Conservation (phyloP, 2,329 filamentous ascomycete genomes). For the Catunica adiposa region DNA sequence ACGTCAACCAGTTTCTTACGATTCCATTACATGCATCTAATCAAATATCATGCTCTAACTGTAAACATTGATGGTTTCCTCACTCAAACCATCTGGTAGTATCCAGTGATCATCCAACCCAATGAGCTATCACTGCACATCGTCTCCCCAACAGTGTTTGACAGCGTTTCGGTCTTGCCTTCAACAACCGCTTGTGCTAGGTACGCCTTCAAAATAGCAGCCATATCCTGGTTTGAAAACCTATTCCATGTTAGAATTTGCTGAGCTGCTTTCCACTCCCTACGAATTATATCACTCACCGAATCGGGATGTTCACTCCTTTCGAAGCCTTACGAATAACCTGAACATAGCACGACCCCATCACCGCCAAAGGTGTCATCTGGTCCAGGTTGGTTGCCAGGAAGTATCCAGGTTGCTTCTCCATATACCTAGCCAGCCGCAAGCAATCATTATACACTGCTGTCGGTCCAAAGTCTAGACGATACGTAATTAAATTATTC, state of each 20-base stretch:
- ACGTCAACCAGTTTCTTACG: too few species aligned
- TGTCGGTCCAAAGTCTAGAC: constrained; percentile 5
- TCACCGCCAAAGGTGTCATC: constrained; percentile 1
- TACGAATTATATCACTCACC: neutral
- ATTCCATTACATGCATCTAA: neutral
- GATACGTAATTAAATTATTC: neutral
- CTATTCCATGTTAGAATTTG: neutral
- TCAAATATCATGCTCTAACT: too few species aligned
- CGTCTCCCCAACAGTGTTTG: neutral
- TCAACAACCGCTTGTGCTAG: neutral
- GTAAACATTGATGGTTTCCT: too few species aligned
- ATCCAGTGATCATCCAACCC: constrained; percentile 7
- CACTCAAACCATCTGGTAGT: neutral
- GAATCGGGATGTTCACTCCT: neutral
- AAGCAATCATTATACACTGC: constrained; percentile 1
- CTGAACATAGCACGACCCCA: constrained; percentile 7
- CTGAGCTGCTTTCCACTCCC: neutral
- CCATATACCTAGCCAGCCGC: neutral
- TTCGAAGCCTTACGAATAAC: constrained; percentile 2
- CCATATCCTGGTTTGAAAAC: constrained; percentile 3
- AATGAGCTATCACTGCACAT: constrained; percentile 1
- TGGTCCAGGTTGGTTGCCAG: constrained; percentile 2
- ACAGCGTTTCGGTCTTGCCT: neutral
- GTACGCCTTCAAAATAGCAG: neutral
- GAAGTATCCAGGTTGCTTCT: constrained; percentile 7